A percentile compares a stretch with the other conserved stretches of the same genome.
phyloP scores from a whole-genome alignment of 495 filamentous ascomycete species.

The Xylaria flabelliformis region DNA sequence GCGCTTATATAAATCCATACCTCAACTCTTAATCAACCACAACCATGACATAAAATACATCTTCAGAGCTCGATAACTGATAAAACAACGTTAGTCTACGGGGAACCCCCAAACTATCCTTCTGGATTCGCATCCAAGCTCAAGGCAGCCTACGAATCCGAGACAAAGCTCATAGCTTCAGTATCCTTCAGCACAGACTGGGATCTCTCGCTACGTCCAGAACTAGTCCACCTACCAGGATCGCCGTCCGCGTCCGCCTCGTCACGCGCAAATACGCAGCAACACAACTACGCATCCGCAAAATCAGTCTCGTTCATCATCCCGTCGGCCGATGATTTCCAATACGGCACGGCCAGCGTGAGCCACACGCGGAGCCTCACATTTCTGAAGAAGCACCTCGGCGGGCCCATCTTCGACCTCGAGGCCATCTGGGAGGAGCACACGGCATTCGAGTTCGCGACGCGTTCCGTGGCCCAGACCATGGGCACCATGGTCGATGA shows the following conservation, averaged over 20 bases:
- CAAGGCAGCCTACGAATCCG: slow-evolving; percentile 25
- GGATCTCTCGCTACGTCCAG: slow-evolving; percentile 7
- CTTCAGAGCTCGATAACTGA: not conserved
- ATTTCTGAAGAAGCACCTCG: slow-evolving; percentile 58
- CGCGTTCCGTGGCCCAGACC: slow-evolving; percentile 58
- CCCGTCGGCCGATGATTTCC: slow-evolving; percentile 50
- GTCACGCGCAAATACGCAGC: not conserved
- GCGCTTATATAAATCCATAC: not conserved
- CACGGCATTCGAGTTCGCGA: slow-evolving; percentile 60
- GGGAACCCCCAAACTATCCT: slow-evolving; percentile 5
- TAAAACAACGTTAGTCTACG: slow-evolving; percentile 13
- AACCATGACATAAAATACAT: not conserved
- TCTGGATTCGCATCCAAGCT: slow-evolving; percentile 12
- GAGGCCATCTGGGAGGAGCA: slow-evolving; percentile 69
- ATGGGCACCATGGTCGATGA: slow-evolving; percentile 67
- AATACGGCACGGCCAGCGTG: slow-evolving; percentile 45
- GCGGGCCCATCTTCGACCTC: slow-evolving; percentile 63
- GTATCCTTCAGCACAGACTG: slow-evolving; percentile 24
- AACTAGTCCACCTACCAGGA: slow-evolving; percentile 17
- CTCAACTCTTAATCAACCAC: not conserved
- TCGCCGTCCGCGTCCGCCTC: not conserved
- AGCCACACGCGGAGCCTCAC: slow-evolving; percentile 59
- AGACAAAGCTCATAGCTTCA: slow-evolving; percentile 13
- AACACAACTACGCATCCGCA: slow-evolving; percentile 43
- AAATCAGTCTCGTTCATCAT: slow-evolving; percentile 46